Evolutionary conservation across 305 asterid species (phyloP), one percentile per base, ranked within the genome.

Genomic region (Fraxinus floribunda): DNA sequence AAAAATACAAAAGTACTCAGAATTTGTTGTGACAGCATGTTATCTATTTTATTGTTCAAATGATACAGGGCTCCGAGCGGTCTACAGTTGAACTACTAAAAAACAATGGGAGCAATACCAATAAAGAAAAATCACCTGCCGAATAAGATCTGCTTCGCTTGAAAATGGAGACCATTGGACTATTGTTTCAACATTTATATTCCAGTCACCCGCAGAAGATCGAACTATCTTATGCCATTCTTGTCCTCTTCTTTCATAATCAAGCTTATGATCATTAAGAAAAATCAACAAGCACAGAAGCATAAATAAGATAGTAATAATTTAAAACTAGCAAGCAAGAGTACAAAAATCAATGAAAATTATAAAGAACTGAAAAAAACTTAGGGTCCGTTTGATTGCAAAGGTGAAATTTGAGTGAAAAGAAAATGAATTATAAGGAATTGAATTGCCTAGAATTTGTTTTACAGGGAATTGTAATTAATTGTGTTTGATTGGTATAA

Each of bases 141-240:
- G 89, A 83, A 89, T 93, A 88, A 95, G 98, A 84, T 94, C 97
- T 71, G 82, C 90, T 91, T 93, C 99, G 81, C 93, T 89, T 81
- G 93, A 86, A 84, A 94, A 95, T 32, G 98, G 97, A 78, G 99
- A 95, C 99, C 99, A 95, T 52, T 92, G 89, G 82, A 93, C 85
- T 82, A 95, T 84, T 77, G 98, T 88, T 68, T 92, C 97, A 64
- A 94, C 89, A 87, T 94, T 95, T 66, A 72, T 86, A 68, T 87
- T 83, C 98, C 98, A 94, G 86, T 94, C 97, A 75, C 78, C 78
- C 83, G 81, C 86, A 75, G 97, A 90, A 52, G 94, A 85, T 74
- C 97, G 91, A 82, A 86, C 46, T 79, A 92, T 86, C 83, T 82
- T 88, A 75, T 78, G 86, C 93, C 95, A 94, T 52, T 86, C 89